A percentile compares a stretch with the other conserved stretches of the same genome.
These are phyloP conservation scores for Phytophthora litchii DNA, from an alignment of 352 stramenopile species.

Conservation along the genomic window DNA sequence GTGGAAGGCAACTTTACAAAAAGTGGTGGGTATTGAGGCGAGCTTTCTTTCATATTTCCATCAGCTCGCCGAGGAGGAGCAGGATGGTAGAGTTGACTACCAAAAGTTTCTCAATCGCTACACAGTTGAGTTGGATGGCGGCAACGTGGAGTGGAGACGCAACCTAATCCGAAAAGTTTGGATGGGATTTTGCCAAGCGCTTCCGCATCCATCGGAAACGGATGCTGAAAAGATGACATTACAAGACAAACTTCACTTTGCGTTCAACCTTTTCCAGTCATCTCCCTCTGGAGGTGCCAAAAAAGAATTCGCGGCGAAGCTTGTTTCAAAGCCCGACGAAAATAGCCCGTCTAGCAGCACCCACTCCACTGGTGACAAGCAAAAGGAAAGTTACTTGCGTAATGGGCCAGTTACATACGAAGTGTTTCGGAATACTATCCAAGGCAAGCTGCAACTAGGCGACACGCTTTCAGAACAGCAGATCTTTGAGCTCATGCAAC, in stretches of 20 bases:
- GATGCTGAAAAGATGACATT: slow-evolving; percentile 58
- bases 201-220: slow-evolving; percentile 40
- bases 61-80: slow-evolving; percentile 55
- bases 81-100: slow-evolving; percentile 67
- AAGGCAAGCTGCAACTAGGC: slow-evolving; percentile 57
- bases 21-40: slow-evolving; percentile 65
- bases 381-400: slow-evolving; percentile 52
- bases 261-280: slow-evolving; percentile 72
- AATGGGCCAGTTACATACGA: slow-evolving; percentile 75
- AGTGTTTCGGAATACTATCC: slow-evolving; percentile 76
- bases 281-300: slow-evolving; percentile 21
- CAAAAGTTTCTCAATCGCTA: slow-evolving; percentile 80
- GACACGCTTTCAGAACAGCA: slow-evolving; percentile 86
- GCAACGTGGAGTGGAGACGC: slow-evolving; percentile 68
- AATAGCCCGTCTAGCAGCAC: not conserved
- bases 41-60: slow-evolving; percentile 78
- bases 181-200: slow-evolving; percentile 66
- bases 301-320: slow-evolving; percentile 19
- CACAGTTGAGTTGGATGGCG: slow-evolving; percentile 62
- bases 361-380: slow-evolving; percentile 16
- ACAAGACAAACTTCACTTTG: slow-evolving; percentile 68
- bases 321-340: slow-evolving; percentile 11
- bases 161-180: slow-evolving; percentile 77
- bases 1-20: slow-evolving; percentile 67
- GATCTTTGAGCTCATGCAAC: slow-evolving; percentile 94